Conservation (phyloP, 257 asterid species). For the Phtheirospermum japonicum region DNA sequence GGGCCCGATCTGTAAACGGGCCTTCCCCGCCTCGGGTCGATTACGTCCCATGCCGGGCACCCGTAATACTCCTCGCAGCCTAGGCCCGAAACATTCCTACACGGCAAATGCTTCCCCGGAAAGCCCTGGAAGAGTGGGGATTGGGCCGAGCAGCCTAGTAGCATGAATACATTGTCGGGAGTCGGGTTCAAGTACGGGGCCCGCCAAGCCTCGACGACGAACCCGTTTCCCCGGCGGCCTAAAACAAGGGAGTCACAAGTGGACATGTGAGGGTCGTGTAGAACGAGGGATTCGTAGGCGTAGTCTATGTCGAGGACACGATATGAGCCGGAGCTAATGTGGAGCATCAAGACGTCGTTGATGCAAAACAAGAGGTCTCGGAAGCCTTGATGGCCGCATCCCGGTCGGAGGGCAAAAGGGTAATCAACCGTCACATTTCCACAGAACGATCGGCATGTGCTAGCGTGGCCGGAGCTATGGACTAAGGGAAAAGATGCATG, state of each 20-base stretch:
- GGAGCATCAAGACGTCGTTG: constrained; percentile 82
- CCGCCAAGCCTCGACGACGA: constrained; percentile 77
- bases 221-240: constrained; percentile 86
- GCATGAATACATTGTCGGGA: constrained; percentile 76
- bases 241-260: constrained; percentile 63
- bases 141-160: constrained; percentile 64
- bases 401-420: constrained; percentile 70
- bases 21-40: constrained; percentile 44
- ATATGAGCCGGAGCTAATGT: constrained; percentile 81
- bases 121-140: constrained; percentile 73
- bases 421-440: constrained; percentile 80
- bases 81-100: constrained; percentile 80
- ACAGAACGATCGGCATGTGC: constrained; percentile 72
- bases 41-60: constrained; percentile 79
- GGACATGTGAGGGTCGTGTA: constrained; percentile 94
- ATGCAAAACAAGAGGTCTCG: constrained; percentile 84
- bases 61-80: constrained; percentile 84
- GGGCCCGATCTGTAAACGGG: constrained; percentile 66
- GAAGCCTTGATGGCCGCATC: constrained; percentile 87
- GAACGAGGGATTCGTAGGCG: constrained; percentile 63
- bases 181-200: constrained; percentile 62
- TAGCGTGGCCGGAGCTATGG: constrained; percentile 38
- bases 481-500: constrained; percentile 25
- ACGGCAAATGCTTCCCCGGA: constrained; percentile 64
- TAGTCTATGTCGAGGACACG: constrained; percentile 86